Conservation (phyloP, 176 grass and related monocot species). For the Musa schizocarpa region DNA sequence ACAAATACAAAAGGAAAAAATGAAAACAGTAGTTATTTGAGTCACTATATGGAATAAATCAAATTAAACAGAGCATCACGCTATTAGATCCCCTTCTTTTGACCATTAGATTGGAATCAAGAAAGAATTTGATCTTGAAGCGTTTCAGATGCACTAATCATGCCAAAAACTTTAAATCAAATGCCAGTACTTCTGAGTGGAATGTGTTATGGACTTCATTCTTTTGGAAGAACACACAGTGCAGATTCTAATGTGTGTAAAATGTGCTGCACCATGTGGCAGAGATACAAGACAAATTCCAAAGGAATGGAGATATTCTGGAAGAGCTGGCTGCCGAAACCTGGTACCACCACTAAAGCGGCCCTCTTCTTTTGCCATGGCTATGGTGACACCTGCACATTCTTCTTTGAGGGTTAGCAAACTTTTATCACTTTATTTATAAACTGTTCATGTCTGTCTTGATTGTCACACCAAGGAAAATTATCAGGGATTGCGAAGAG, state of each 20-base stretch:
- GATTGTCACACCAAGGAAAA: neutral
- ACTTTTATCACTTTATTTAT: slow-evolving; percentile 5
- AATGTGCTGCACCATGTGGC: neutral
- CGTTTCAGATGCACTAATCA: neutral
- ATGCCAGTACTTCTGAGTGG: neutral
- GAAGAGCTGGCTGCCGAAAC: slow-evolving; percentile 88
- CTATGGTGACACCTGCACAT: slow-evolving; percentile 91
- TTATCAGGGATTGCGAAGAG: slow-evolving; percentile 68
- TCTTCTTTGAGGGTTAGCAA: slow-evolving; percentile 83
- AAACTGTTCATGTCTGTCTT: slow-evolving; percentile 14
- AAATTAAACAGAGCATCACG: too few species aligned
- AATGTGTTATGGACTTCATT: neutral
- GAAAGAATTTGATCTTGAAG: neutral
- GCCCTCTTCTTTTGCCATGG: slow-evolving; percentile 96
- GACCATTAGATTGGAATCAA: neutral
- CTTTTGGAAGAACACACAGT: neutral
- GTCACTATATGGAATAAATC: too few species aligned
- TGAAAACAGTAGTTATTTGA: too few species aligned
- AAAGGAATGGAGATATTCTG: slow-evolving; percentile 93
- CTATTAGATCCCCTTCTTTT: too few species aligned
- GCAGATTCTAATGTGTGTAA: too few species aligned
- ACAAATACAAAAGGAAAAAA: too few species aligned
- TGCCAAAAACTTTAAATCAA: neutral
- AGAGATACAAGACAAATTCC: slow-evolving; percentile 83
- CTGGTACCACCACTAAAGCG: slow-evolving; percentile 48